phyloP scores from a whole-genome alignment of 257 asterid genomes.

The Galeopsis tetrahit region DNA sequence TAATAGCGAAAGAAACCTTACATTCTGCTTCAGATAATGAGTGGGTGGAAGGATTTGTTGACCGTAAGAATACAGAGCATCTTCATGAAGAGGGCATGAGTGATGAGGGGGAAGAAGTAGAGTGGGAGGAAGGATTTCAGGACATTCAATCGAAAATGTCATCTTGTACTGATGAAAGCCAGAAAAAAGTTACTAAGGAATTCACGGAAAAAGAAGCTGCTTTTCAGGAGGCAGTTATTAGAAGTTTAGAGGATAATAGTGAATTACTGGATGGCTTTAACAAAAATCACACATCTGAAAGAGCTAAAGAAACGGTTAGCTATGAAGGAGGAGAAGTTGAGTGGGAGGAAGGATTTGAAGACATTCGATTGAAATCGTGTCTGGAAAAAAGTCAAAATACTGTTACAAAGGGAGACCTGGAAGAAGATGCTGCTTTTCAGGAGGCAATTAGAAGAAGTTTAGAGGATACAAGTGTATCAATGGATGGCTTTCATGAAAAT shows the following conservation, averaged over 20 bases:
- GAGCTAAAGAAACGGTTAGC: slow-evolving; percentile 38
- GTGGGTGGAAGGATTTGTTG: slow-evolving; percentile 75
- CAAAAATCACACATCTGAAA: slow-evolving; percentile 34
- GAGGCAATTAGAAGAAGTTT: slow-evolving; percentile 91
- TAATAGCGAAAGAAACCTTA: slow-evolving; percentile 37
- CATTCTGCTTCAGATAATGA: slow-evolving; percentile 61
- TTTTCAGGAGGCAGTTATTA: slow-evolving; percentile 76
- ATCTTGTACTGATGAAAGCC: slow-evolving; percentile 38
- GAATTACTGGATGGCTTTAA: slow-evolving; percentile 37
- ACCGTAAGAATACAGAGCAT: slow-evolving; percentile 39
- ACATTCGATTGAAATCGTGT: slow-evolving; percentile 43
- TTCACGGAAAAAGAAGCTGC: slow-evolving; percentile 68
- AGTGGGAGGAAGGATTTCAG: slow-evolving; percentile 84
- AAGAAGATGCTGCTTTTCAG: slow-evolving; percentile 79
- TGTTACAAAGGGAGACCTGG: slow-evolving; percentile 65
- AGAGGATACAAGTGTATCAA: slow-evolving; percentile 49
- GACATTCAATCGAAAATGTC: slow-evolving; percentile 44
- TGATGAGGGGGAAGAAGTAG: slow-evolving; percentile 64
- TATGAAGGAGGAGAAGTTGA: slow-evolving; percentile 65
- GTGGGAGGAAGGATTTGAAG: slow-evolving; percentile 81
- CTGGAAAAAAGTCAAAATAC: slow-evolving; percentile 41
- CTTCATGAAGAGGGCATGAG: slow-evolving; percentile 40
- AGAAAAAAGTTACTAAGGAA: slow-evolving; percentile 54
- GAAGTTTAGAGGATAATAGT: slow-evolving; percentile 65
- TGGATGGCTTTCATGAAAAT: slow-evolving; percentile 36